A percentile compares a stretch with the other conserved stretches of the same genome.
phyloP scores from a whole-genome alignment of 345 rosid species.

The Nasturtium officinale region DNA sequence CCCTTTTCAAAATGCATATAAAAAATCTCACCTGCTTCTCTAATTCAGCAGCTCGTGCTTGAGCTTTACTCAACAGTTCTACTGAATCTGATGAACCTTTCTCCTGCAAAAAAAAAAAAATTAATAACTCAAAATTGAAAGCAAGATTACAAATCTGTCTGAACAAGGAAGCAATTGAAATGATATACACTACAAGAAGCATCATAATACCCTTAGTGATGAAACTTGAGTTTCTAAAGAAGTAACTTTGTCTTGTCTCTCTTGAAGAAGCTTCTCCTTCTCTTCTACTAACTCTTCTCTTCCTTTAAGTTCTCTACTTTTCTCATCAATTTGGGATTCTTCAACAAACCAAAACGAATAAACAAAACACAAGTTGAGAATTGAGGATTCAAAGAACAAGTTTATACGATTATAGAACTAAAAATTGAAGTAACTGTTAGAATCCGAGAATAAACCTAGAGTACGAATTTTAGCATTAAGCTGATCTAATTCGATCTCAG shows the following conservation, averaged over 20 bases:
- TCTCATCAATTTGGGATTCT: constrained; percentile 72
- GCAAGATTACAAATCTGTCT: background rate
- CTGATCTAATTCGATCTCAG: constrained; percentile 55
- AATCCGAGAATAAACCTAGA: constrained; percentile 57
- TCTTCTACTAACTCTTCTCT: constrained; percentile 58
- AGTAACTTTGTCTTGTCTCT: constrained; percentile 54
- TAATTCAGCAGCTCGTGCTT: constrained; percentile 69
- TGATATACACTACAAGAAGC: background rate
- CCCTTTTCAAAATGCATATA: too few species aligned
- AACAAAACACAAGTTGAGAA: background rate
- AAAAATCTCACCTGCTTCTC: constrained; percentile 64
- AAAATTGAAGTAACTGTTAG: constrained; percentile 7
- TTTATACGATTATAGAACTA: background rate
- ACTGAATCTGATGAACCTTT: constrained; percentile 60
- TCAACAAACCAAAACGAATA: constrained; percentile 8
- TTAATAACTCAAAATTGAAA: constrained; percentile 7
- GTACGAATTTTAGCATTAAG: constrained; percentile 62
- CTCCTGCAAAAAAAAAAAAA: constrained; percentile 44
- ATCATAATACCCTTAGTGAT: constrained; percentile 56
- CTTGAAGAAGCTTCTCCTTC: constrained; percentile 67
- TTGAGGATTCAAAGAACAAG: background rate
- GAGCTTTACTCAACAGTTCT: constrained; percentile 65
- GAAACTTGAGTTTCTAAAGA: constrained; percentile 69
- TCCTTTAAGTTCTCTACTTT: constrained; percentile 53
- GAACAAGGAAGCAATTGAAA: background rate